Percentiles rank a stretch among this genome's conserved stretches.
phyloP scores from a whole-genome alignment of 2,329 filamentous ascomycete species.

The Chaetomiaceae sp. region DNA sequence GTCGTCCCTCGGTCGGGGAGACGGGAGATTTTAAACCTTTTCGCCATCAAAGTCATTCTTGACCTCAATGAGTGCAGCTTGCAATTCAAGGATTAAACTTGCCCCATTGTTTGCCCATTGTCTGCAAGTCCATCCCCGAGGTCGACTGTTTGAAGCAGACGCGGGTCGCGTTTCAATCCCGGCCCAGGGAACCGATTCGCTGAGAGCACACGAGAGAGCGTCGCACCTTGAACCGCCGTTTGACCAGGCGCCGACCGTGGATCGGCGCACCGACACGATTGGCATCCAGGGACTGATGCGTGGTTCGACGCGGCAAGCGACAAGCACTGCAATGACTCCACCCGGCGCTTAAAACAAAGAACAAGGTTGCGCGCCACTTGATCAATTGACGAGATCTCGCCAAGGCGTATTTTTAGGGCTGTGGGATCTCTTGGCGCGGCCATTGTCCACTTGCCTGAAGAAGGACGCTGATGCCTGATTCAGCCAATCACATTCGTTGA shows the following conservation, averaged over 20 bases:
- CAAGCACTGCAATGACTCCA: not conserved
- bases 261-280: not conserved
- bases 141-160: not conserved
- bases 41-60: not conserved
- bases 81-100: not conserved
- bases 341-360: slow-evolving; percentile 7
- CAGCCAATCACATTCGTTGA: slow-evolving; percentile 3
- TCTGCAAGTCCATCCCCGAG: not conserved
- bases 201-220: not conserved
- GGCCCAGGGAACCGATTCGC: slow-evolving; percentile 5
- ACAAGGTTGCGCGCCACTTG: not conserved
- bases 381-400: not conserved
- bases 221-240: not conserved
- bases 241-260: slow-evolving; percentile 11
- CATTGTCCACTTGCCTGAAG: not conserved
- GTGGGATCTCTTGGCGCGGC: not conserved
- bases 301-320: slow-evolving; percentile 2
- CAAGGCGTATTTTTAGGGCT: not conserved
- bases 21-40: not conserved
- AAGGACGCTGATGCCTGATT: not conserved
- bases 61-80: not conserved
- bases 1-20: not conserved
- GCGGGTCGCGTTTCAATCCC: not conserved
- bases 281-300: not conserved
- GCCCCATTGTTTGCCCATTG: not conserved